Conservation (phyloP, 1,284 basidiomycete genomes). For the Psilocybe mexicana region DNA sequence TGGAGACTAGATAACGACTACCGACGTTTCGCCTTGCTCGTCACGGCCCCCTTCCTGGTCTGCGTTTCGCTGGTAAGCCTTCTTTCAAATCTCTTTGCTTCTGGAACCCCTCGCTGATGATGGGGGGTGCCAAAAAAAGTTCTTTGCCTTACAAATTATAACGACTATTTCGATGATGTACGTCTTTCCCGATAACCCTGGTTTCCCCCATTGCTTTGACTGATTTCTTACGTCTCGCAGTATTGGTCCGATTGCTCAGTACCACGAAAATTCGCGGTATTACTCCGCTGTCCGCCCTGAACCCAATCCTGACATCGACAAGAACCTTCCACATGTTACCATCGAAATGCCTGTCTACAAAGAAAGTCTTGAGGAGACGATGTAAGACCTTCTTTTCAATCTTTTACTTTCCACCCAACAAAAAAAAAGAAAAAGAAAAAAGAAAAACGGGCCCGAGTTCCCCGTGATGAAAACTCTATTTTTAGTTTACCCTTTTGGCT, state of each 20-base stretch:
- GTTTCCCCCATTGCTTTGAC: conserved; percentile 8
- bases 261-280: conserved; percentile 71
- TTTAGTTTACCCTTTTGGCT: background rate
- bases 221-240: conserved; percentile 32
- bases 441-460: background rate
- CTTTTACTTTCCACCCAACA: background rate
- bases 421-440: too few relatives aligned
- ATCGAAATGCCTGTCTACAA: conserved; percentile 84
- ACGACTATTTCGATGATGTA: conserved; percentile 60
- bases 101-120: background rate
- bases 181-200: conserved; percentile 24
- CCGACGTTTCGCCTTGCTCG: conserved; percentile 63
- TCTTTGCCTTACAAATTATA: conserved; percentile 64
- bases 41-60: conserved; percentile 67
- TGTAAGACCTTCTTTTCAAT: conserved; percentile 44
- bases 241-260: conserved; percentile 74
- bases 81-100: background rate
- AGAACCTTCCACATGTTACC: conserved; percentile 69
- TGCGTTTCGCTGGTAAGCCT: conserved; percentile 67
- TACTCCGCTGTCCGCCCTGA: conserved; percentile 64
- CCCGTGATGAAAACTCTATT: background rate
- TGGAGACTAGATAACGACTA: conserved; percentile 65
- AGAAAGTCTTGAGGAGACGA: conserved; percentile 67
- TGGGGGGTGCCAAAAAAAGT: conserved; percentile 36
- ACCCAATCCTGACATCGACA: conserved; percentile 63